Base-by-base conservation (phyloP, 306 rosid genomes). In the Lagenaria siceraria region DNA sequence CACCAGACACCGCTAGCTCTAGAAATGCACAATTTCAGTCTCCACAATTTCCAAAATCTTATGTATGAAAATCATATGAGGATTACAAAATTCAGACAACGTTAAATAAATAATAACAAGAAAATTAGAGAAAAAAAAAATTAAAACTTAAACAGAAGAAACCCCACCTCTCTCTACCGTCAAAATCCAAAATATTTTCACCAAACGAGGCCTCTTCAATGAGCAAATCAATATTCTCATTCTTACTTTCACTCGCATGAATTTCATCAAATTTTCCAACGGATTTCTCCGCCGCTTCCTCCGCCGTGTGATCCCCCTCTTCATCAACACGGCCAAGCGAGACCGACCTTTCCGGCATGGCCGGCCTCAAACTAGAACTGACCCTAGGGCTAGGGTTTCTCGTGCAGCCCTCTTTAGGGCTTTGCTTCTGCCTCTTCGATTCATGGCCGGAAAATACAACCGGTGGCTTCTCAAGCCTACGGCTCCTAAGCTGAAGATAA, bases 161-260 rank as follows among this genome's bases (percentile, higher is more conserved):
- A 40, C 75, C 53, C 79, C 87, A 95, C 99, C 99, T 95, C 56
- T 89, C 97, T 92, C 96, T 87, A 68, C 90, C 87, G 85, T 92
- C 99, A 62, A 83, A 83, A 79, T 90, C 97, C 92, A 85, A 80
- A 75, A 85, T 84, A 86, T 92, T 95, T 48, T 92, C 99, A 13
- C 97, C 99, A 18, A 88, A 92, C 2, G 91, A 89, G 68, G 93
- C 92, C 81, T 95, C 97, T 78, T 85, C 89, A 12, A 29, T 77
- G 5, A 79, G 88, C 54, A 80, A 81, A 42, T 87, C 93, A 27
- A 74, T 81, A 78, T 72, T 82, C 17, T 82, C 86, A 35, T 58
- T 52, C 51, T n/a, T 70, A 18, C 71, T 62, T 38, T 46, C 66
- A 48, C 66, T 43, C 49, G 11, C 78, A 40, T 73, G 78, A 8